Base-by-base conservation (phyloP, 2,329 filamentous ascomycete genomes). In the Rhynchosporium graminicola region DNA sequence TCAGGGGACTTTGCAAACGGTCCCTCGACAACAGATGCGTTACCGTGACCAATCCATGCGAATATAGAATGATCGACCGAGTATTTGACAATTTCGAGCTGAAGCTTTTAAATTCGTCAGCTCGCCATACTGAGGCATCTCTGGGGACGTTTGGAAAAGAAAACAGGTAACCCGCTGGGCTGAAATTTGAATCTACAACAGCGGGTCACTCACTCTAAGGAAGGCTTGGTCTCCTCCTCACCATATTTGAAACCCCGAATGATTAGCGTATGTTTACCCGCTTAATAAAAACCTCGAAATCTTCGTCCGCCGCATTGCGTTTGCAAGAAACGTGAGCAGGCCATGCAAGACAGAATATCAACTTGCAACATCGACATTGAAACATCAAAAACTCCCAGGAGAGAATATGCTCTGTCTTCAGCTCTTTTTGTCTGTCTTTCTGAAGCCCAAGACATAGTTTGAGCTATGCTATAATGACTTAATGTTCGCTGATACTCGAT, bases 371-470 rank as follows among this genome's bases (percentile, higher is more conserved):
- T 40, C 1, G 51, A 36, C 51, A 55, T 55, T 5, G n/a, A 28
- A 5, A 55, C 51, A 7, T 29, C 6, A 20, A 55, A 55, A 26
- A 55, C 33, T 3, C 51, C 51, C 7, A 55, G 33, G 4, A 55
- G 51, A 40, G 36, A 55, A 13, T 55, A 55, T 4, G 51, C 51
- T 20, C 38, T 40, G 13, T 55, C 51, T 28, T 55, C 51, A n/a
- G 20, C 20, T 15, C 51, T 55, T 28, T 36, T 55, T 13, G 51
- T 55, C 9, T 36, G 20, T 55, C 51, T 55, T 28, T 29, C 42
- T 12, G 51, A 55, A 5, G 51, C 51, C 51, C 51, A 55, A 40
- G 51, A 55, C 51, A 55, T 55, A 28, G n/a, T 28, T 7, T 55
- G 52, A 43, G 52, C 36, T 29, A 43, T 3, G 29, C 31, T 52